Conservation (phyloP, 2,329 filamentous ascomycete species). For the Phaeosphaeriaceae sp. region DNA sequence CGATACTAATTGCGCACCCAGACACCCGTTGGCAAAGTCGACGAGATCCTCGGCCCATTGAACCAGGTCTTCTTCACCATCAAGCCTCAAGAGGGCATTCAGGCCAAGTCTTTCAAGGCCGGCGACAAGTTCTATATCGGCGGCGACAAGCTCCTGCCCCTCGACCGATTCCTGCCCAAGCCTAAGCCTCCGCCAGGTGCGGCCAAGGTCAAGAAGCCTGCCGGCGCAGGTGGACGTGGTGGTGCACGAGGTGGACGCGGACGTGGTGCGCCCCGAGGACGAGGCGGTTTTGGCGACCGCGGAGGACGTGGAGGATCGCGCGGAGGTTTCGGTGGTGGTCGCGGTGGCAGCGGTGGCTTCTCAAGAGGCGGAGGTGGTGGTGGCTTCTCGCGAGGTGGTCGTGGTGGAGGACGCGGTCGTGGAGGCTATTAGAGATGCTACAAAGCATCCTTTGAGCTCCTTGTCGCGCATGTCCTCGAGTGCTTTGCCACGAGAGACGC, state of each 20-base stretch:
- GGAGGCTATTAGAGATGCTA: slow-evolving; percentile 37
- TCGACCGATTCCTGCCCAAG: slow-evolving; percentile 93
- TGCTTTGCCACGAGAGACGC: slow-evolving; percentile 15
- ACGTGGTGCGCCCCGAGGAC: slow-evolving; percentile 63
- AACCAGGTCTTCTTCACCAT: slow-evolving; percentile 99
- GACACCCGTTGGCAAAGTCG: slow-evolving; percentile 93
- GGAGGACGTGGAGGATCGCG: slow-evolving; percentile 61
- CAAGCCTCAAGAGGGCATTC: slow-evolving; percentile 95
- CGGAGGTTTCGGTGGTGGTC: slow-evolving; percentile 47
- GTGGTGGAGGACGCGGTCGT: slow-evolving; percentile 37
- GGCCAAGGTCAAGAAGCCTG: slow-evolving; percentile 73
- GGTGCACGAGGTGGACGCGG: slow-evolving; percentile 56
- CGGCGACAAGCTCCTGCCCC: slow-evolving; percentile 89
- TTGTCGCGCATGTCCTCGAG: slow-evolving; percentile 4
- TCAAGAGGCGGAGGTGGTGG: slow-evolving; percentile 32
- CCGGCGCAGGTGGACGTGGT: slow-evolving; percentile 64
- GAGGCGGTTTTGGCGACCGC: slow-evolving; percentile 41
- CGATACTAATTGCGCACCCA: slow-evolving; percentile 45
- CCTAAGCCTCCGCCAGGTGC: slow-evolving; percentile 78
- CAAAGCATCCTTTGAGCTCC: slow-evolving; percentile 12
- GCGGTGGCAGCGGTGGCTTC: slow-evolving; percentile 25
- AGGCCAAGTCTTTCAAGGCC: slow-evolving; percentile 90
- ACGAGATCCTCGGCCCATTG: slow-evolving; percentile 96
- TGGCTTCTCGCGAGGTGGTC: slow-evolving; percentile 42
- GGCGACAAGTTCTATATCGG: slow-evolving; percentile 98